These are phyloP conservation scores for Cystobasidium onofrii DNA, from an alignment of 768 basidiomycete species.

Conservation along the genomic window DNA sequence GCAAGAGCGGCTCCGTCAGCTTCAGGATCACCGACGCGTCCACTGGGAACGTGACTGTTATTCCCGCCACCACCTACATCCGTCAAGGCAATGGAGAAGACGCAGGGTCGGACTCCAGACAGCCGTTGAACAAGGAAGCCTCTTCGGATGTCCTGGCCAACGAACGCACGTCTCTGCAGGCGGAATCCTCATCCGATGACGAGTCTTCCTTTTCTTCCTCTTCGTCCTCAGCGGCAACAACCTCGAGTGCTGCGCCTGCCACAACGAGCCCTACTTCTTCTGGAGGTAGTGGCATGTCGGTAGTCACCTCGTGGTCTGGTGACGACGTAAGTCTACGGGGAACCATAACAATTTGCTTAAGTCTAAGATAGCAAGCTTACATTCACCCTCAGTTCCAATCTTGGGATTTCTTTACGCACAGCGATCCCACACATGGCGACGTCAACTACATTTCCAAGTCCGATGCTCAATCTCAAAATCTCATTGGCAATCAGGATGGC, in stretches of 20 bases:
- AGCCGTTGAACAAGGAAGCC: neutral
- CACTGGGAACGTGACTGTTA: conserved; percentile 1
- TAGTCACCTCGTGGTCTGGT: conserved; percentile 23
- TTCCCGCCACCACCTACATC: conserved; percentile 4
- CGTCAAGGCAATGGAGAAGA: neutral
- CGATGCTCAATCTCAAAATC: conserved; percentile 12
- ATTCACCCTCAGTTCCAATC: conserved; percentile 19
- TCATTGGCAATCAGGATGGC: conserved; percentile 19
- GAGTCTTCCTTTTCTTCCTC: conserved; percentile 41
- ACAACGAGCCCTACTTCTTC: neutral
- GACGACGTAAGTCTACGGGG: conserved; percentile 20
- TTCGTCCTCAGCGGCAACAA: conserved; percentile 40
- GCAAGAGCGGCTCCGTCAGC: neutral
- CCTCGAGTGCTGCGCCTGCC: conserved; percentile 34
- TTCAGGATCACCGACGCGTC: neutral
- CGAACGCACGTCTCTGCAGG: neutral
- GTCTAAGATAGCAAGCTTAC: too few relatives aligned
- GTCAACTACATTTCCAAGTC: conserved; percentile 21
- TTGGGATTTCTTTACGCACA: conserved; percentile 26
- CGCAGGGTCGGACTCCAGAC: neutral
- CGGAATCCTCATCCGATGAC: neutral
- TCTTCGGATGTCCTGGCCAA: neutral
- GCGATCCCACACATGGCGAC: conserved; percentile 25
- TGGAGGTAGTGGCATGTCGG: neutral
- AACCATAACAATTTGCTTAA: too few relatives aligned